These are phyloP conservation scores for Epichloe uncinata DNA, from an alignment of 2,329 filamentous ascomycete genomes.

Conservation along the genomic window DNA sequence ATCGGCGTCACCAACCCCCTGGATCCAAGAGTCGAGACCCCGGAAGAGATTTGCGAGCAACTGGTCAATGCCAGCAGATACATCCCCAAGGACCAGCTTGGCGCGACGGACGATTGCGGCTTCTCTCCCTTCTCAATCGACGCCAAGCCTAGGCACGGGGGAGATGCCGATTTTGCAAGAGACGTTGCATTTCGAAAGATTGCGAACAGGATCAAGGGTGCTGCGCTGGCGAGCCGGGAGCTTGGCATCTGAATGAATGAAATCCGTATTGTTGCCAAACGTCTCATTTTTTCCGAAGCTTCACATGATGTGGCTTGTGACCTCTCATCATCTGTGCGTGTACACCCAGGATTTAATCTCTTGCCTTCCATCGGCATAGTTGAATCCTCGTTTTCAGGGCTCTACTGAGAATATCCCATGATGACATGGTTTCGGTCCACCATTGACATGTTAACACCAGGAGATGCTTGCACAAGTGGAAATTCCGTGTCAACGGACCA, in stretches of 20 bases:
- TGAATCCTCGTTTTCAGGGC: too few species aligned
- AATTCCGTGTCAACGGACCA: too few species aligned
- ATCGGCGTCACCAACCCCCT: constrained; percentile 7
- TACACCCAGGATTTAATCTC: too few species aligned
- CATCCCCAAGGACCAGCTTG: constrained; percentile 5
- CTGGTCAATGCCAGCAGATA: constrained; percentile 5
- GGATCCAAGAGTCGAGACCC: constrained; percentile 4
- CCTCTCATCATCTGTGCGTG: too few species aligned
- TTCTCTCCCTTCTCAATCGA: constrained; percentile 9
- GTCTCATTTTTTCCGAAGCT: too few species aligned
- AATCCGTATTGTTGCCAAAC: too few species aligned
- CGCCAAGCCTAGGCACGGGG: constrained; percentile 6
- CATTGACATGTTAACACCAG: too few species aligned
- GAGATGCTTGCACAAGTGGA: too few species aligned
- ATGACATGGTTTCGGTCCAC: too few species aligned
- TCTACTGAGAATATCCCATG: too few species aligned
- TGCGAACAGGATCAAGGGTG: constrained; percentile 4
- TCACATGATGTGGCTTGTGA: too few species aligned
- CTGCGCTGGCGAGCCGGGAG: constrained; percentile 3
- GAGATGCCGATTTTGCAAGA: constrained; percentile 5
- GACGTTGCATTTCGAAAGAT: constrained; percentile 8
- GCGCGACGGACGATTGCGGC: constrained; percentile 8
- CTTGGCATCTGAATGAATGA: constrained; percentile 1
- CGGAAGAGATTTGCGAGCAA: constrained; percentile 6
- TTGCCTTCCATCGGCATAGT: too few species aligned